Evolutionary conservation across 1,284 basidiomycete genomes (phyloP).

Genomic region (Cryptococcus sp.): DNA sequence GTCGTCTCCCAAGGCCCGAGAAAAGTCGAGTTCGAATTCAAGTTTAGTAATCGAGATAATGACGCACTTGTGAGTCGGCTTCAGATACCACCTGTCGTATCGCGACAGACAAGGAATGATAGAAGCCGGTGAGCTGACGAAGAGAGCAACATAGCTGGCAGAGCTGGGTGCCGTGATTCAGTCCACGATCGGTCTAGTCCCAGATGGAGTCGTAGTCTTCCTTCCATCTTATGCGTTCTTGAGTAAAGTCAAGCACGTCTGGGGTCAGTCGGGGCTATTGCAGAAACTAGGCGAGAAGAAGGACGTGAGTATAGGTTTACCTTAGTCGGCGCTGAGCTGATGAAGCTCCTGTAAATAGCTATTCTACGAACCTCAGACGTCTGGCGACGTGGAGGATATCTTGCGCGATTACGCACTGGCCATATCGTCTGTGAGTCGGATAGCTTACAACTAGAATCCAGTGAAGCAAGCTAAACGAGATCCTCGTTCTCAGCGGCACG

Average conservation of each 20-base stretch:
- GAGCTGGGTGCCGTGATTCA: conserved; percentile 82
- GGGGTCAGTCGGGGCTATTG: conserved; percentile 66
- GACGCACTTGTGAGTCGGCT: conserved; percentile 61
- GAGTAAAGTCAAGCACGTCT: conserved; percentile 66
- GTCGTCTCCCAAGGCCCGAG: conserved; percentile 77
- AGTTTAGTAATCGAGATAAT: conserved; percentile 74
- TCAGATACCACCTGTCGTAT: background rate
- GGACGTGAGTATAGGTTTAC: conserved; percentile 55
- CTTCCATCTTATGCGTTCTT: conserved; percentile 90
- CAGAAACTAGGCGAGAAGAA: conserved; percentile 72
- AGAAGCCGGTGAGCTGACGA: background rate
- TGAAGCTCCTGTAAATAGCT: conserved; percentile 58
- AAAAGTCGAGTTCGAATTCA: conserved; percentile 78
- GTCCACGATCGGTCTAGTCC: conserved; percentile 76
- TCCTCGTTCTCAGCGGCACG: conserved; percentile 13
- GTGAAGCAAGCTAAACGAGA: background rate
- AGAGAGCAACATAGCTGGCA: conserved; percentile 61
- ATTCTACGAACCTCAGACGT: conserved; percentile 84
- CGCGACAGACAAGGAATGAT: too few species aligned
- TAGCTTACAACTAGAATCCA: background rate
- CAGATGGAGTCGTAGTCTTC: conserved; percentile 89
- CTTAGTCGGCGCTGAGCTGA: background rate
- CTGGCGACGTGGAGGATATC: conserved; percentile 72
- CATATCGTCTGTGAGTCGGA: conserved; percentile 47
- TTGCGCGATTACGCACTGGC: conserved; percentile 74